Evolutionary conservation across 2,329 filamentous ascomycete genomes (phyloP), one percentile per base, ranked within the genome.

Genomic region (Monosporascus cannonballus): DNA sequence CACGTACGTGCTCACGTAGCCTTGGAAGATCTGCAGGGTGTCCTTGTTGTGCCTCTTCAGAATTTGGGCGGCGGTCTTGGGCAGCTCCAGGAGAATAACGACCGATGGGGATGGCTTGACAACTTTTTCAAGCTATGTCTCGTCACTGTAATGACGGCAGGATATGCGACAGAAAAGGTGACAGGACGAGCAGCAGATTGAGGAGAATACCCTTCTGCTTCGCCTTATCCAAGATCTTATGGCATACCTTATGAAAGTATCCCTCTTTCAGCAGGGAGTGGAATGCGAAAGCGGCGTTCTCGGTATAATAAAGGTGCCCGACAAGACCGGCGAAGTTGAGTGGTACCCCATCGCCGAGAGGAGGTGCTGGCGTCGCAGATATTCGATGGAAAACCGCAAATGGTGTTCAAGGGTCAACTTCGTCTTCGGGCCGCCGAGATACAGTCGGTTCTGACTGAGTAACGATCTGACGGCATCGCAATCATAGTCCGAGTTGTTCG

Each of bases 301-400:
- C 87, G 0, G 85, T 87, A 61, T 85, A 90, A 70, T 91, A 91
- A 1, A 93, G 71, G 67, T 91, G 87, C 0, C 83, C 81, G 1
- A 91, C 79, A 3, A 83, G 75, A 0, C 84, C 83, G 0, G 88
- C 81, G 63, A 92, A 90, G 64, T 92, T 89, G 14, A 91, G 69
- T 0, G 89, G 87, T 1, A 68, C 72, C 46, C 88, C 89, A 1
- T 70, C 65, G 0, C 72, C 3, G 80, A 82, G 8, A 93, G 73
- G 0, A 93, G 77, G 44, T 80, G 74, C 59, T 90, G 85, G 37
- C 85, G 76, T 20, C 87, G 79, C 1, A 93, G 75, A 60, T 90
- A 93, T 58, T 93, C 88, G 45, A 93, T 87, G 0, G 87, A 91
- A 67, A 93, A 93, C 3, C 89, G 80, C 6, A 93, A 68, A 62